Evolutionary conservation across 106 monocot genomes (phyloP), one percentile per base, ranked within the genome.

Genomic region (Amphibolis antarctica): DNA sequence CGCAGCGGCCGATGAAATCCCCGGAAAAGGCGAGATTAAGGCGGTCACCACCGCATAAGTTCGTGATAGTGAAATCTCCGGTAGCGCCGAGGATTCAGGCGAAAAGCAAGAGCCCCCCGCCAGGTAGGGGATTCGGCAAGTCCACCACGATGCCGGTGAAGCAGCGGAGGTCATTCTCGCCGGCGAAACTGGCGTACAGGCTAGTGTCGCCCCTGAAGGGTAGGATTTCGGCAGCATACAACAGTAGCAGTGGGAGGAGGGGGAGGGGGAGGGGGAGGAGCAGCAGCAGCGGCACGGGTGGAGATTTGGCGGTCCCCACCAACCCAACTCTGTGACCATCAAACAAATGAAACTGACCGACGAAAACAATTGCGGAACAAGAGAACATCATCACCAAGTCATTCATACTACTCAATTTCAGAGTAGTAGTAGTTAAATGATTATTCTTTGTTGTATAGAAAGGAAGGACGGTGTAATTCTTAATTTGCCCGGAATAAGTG

Each of bases 201-300:
- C 63, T 96, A 56, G 73, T 78, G 15, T 89, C 85, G 10, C 93
- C 88, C 9, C 55, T 88, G 22, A 92, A 76, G 69, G 53, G 65
- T 13, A 75, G 92, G 66, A 64, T 85, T 28, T 75, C 82, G 21
- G 30, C 51, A 17, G 53, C 66, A 30, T 66, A 25, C 28, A 23
- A 55, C 24, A 55, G 26, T 13, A 57, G 28, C 0, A 30, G 57
- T 15, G 28, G 57, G 15, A 57, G 57, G 36, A 57, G 26, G 28
- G 28, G 28, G 0, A 30, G 26, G 57, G 1, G 26, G 57, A 36
- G 36, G 2, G 36, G 2, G 2, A 7, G 4, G 4, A 36, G 7
- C 0, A 57, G 57, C 29, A 57, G 12, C 28, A 7, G 55, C 50
- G 50, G 50, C 50, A 51, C 20, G 9, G 50, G 50, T 14, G 15